Evolutionary conservation across 805 yeast genomes (phyloP), one percentile per base, ranked within the genome.

Genomic region (Wickerhamiella cacticola): DNA sequence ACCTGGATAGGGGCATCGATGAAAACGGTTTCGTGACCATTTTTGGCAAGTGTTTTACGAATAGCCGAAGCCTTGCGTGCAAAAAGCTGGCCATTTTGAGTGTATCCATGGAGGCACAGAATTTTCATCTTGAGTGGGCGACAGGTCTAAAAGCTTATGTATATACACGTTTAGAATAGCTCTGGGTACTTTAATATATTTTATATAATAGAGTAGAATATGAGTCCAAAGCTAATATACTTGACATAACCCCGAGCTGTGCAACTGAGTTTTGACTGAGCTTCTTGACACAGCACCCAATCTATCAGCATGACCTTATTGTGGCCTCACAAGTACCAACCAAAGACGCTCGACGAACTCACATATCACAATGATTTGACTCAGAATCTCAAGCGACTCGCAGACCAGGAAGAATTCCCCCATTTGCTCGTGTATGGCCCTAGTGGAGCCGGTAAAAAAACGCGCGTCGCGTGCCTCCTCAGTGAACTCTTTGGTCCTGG

Each of bases 271-370:
- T n/a, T n/a, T n/a, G n/a, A n/a, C n/a, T n/a, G n/a, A n/a, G n/a
- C n/a, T n/a, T n/a, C n/a, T n/a, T n/a, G n/a, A n/a, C n/a, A n/a
- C n/a, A n/a, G n/a, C n/a, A n/a, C n/a, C n/a, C n/a, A n/a, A n/a
- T n/a, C n/a, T n/a, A n/a, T n/a, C n/a, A n/a, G n/a, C n/a, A 36
- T 41, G 25, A 33, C 43, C 41, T 82, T 96, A 5, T 73, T 92
- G 63, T 92, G 98, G 98, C 95, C 94, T 6, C 97, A 92, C 63
- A 86, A 87, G 55, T 79, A 87, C 64, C 75, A 96, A 55, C 98
- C 98, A 6, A 75, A 69, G 52, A 67, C 70, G 1, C 69, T 92
- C 44, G 74, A 71, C 1, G 71, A 70, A 22, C 69, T 92, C 41
- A 76, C 79, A 46, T 88, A 74, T 61, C 94, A 87, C 59, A 64